Evolutionary conservation across 2,329 filamentous ascomycete species (phyloP).

Genomic region (Beauveria sp.): DNA sequence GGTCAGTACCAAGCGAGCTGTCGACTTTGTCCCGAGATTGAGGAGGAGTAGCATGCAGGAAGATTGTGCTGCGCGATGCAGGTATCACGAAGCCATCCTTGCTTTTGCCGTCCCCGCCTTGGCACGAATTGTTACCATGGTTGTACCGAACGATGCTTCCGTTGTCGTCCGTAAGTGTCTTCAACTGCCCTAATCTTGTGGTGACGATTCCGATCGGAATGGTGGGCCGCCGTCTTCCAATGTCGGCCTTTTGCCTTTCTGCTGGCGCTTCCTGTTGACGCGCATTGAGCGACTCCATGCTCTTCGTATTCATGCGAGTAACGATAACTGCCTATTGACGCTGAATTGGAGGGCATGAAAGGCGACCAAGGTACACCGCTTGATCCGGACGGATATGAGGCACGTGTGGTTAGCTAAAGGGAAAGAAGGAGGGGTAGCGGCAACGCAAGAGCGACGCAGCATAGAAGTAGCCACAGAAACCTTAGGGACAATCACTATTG

Average conservation of each 20-base stretch:
- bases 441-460: background rate
- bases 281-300: background rate
- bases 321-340: background rate
- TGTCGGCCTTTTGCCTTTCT: background rate
- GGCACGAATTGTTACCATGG: slow-evolving; percentile 17
- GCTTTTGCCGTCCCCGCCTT: slow-evolving; percentile 12
- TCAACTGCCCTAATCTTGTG: slow-evolving; percentile 5
- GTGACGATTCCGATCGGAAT: slow-evolving; percentile 5
- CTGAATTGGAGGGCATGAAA: background rate
- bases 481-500: background rate
- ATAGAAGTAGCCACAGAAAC: background rate
- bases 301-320: slow-evolving; percentile 2
- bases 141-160: background rate
- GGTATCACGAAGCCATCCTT: slow-evolving; percentile 14
- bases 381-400: background rate
- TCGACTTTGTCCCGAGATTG: background rate
- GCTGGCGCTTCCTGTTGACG: background rate
- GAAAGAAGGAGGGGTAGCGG: background rate
- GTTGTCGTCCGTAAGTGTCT: background rate
- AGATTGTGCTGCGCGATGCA: slow-evolving; percentile 10
- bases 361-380: background rate
- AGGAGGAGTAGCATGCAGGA: background rate
- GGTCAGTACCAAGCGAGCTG: background rate
- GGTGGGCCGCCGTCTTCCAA: background rate
- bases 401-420: background rate